phyloP scores from a whole-genome alignment of 1,139 yeast species.

The Dujonia santamariae region DNA sequence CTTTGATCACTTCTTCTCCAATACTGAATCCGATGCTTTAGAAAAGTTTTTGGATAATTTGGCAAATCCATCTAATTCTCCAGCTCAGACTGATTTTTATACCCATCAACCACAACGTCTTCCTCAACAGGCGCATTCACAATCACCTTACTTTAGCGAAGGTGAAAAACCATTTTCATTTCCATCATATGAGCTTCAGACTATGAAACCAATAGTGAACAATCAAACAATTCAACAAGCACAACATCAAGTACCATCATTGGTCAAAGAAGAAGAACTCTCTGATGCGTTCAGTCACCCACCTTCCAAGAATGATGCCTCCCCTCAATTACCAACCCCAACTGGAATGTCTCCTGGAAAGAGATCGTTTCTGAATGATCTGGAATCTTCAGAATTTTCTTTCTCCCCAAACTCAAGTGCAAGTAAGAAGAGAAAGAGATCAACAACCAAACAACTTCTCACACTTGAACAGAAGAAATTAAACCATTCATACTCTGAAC shows the following conservation, averaged over 20 bases:
- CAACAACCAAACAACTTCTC: constrained; percentile 45
- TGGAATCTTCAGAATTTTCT: background rate
- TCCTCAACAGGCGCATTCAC: constrained; percentile 28
- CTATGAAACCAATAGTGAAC: constrained; percentile 5
- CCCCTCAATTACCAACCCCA: constrained; percentile 32
- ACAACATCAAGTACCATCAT: constrained; percentile 23
- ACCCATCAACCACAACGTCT: constrained; percentile 10
- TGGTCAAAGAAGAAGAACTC: too few species aligned
- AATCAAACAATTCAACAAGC: too few species aligned
- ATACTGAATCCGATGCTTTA: constrained; percentile 44
- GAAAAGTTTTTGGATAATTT: constrained; percentile 44
- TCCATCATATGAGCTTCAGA: constrained; percentile 6
- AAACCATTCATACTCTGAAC: constrained; percentile 75
- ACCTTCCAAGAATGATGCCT: constrained; percentile 11
- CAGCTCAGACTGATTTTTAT: constrained; percentile 7
- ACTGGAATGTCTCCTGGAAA: constrained; percentile 11
- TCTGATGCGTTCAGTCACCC: constrained; percentile 40
- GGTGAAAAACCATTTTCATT: too few species aligned
- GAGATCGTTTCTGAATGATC: background rate
- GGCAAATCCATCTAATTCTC: constrained; percentile 25
- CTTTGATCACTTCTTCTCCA: constrained; percentile 43
- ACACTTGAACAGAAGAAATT: constrained; percentile 65
- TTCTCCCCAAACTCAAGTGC: too few species aligned
- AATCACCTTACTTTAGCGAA: too few species aligned
- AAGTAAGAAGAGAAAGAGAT: constrained; percentile 29